Conservation (phyloP, 106 monocot genomes). For the Amphibolis antarctica region DNA sequence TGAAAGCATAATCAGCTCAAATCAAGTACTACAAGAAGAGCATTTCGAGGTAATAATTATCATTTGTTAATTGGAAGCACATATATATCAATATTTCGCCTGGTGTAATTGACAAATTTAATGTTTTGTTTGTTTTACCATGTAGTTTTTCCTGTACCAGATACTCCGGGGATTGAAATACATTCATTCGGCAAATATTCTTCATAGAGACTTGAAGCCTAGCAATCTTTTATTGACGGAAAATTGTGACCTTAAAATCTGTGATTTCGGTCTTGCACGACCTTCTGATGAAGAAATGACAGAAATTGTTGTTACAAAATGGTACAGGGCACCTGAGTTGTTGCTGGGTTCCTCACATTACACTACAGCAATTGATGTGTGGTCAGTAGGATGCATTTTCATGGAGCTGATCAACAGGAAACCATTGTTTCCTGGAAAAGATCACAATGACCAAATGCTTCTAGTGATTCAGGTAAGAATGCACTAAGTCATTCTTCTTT, state of each 20-base stretch:
- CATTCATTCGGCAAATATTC: constrained; percentile 90
- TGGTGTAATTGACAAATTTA: background rate
- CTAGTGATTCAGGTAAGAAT: constrained; percentile 68
- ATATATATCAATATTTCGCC: background rate
- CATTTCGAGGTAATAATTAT: constrained; percentile 41
- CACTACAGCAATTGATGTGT: constrained; percentile 89
- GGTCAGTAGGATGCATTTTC: constrained; percentile 97
- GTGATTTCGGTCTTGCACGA: constrained; percentile 91
- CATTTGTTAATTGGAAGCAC: background rate
- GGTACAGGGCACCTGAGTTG: constrained; percentile 94
- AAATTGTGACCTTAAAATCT: constrained; percentile 91
- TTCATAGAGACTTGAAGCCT: constrained; percentile 91
- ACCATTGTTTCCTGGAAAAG: constrained; percentile 77
- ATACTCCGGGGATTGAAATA: constrained; percentile 92
- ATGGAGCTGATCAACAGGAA: constrained; percentile 86
- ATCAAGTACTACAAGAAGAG: constrained; percentile 53
- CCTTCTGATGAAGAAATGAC: constrained; percentile 84
- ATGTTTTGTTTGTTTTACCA: background rate
- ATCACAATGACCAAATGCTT: constrained; percentile 94
- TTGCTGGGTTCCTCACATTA: constrained; percentile 83
- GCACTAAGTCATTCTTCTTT: background rate
- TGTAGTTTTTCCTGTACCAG: constrained; percentile 96
- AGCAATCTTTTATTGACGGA: constrained; percentile 84
- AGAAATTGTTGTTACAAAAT: constrained; percentile 88
- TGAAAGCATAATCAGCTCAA: constrained; percentile 60